Base-by-base conservation (phyloP, 495 filamentous ascomycete species). In the Melanomma pulvis-pyrius region DNA sequence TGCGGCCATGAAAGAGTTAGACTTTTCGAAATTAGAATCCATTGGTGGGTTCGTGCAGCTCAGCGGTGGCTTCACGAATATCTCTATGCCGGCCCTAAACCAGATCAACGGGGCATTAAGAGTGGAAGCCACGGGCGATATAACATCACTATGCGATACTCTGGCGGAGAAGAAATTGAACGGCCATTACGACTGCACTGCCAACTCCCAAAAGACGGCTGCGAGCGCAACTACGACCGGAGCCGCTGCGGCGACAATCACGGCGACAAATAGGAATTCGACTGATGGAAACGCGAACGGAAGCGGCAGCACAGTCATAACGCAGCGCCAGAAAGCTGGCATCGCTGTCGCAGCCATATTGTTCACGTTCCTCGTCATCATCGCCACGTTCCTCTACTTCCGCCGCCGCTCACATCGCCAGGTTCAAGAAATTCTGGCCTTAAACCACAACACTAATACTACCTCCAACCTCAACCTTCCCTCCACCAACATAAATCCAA, bases 71-170 rank as follows among this genome's bases (percentile, higher is more conserved):
- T 68, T 49, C 39, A 59, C 21, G 3, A 68, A 68, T 28, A 47
- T 68, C 29, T 63, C 65, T 12, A 68, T 68, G 65, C 59, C 59
- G 1, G 59, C 29, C 9, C 19, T 68, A 11, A 56, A 53, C 54
- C n/a, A 46, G 6, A 53, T 68, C 28, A 53, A 41, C 6, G 65
- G 65, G 21, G 59, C 51, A n/a, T 47, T 68, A 15, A 53, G 34
- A 21, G 53, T 59, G n/a, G 46, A 59, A n/a, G 63, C 65, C 26
- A 68, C 51, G 1, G 32, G 30, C 28, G 44, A 63, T 41, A 61
- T 68, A 11, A n/a, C 52, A 22, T 21, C 26, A 1, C 41, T 68
- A 28, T 63, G 65, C 26, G 44, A 24, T n/a, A 24, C 1, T 26
- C 24, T 68, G 22, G 28, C 53, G 24, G 11, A 29, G 36, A 51